phyloP scores from a whole-genome alignment of 108 stramenopile species.

The Cyclotella sp. region DNA sequence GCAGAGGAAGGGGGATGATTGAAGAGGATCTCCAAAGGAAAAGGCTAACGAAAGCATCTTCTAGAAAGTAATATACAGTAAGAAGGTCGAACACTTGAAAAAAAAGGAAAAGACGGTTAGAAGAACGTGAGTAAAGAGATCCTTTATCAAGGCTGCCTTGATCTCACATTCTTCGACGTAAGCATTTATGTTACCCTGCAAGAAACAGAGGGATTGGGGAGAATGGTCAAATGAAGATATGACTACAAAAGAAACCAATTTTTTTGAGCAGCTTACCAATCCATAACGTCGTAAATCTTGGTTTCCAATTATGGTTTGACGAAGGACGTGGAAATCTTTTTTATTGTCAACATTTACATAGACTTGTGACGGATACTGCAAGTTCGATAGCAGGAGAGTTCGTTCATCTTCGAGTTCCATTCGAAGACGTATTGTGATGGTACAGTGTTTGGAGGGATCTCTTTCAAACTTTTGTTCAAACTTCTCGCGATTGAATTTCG shows the following conservation, averaged over 20 bases:
- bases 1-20: conserved; percentile 36
- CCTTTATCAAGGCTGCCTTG: neutral
- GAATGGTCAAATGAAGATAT: neutral
- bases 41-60: conserved; percentile 65
- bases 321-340: conserved; percentile 73
- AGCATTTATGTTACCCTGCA: conserved; percentile 25
- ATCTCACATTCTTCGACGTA: conserved; percentile 38
- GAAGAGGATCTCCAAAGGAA: conserved; percentile 75
- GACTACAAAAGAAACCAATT: neutral
- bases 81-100: conserved; percentile 53
- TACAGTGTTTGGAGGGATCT: conserved; percentile 14
- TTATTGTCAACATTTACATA: conserved; percentile 70
- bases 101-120: neutral
- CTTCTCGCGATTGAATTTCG: conserved; percentile 25
- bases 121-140: neutral
- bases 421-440: conserved; percentile 51
- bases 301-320: conserved; percentile 65
- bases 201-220: neutral
- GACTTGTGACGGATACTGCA: conserved; percentile 55
- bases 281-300: conserved; percentile 57
- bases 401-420: conserved; percentile 70
- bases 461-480: conserved; percentile 12
- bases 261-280: conserved; percentile 18
- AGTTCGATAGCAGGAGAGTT: conserved; percentile 50
- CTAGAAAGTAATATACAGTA: conserved; percentile 51